phyloP scores from a whole-genome alignment of 2,329 filamentous ascomycete genomes.

The Trichoderma polysporum region DNA sequence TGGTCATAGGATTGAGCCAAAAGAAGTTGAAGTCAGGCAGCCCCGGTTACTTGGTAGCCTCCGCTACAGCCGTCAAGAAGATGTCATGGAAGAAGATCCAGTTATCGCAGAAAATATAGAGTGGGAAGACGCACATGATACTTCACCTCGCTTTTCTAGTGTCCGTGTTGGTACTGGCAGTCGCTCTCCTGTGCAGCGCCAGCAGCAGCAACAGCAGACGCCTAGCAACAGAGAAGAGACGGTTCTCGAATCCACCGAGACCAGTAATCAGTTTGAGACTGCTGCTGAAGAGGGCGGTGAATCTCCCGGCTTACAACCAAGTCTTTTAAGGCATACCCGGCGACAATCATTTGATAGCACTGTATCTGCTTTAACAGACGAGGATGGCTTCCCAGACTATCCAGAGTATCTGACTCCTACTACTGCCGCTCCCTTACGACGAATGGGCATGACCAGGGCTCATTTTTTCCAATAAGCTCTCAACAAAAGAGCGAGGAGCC shows the following conservation, averaged over 20 bases:
- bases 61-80: conserved; percentile 72
- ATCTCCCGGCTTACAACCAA: conserved; percentile 45
- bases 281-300: conserved; percentile 64
- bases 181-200: neutral
- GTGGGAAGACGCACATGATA: conserved; percentile 75
- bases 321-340: conserved; percentile 45
- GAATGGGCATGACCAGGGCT: conserved; percentile 69
- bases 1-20: conserved; percentile 62
- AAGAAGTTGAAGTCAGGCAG: conserved; percentile 82
- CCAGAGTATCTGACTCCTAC: conserved; percentile 61
- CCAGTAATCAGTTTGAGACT: conserved; percentile 73
- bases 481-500: conserved; percentile 62
- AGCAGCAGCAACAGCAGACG: neutral
- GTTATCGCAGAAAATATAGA: conserved; percentile 71
- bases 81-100: conserved; percentile 69
- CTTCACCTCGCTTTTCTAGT: conserved; percentile 27
- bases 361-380: conserved; percentile 80
- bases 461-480: conserved; percentile 55
- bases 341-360: conserved; percentile 79
- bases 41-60: conserved; percentile 73
- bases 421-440: conserved; percentile 59
- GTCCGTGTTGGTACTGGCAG: conserved; percentile 6
- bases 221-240: neutral
- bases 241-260: conserved; percentile 42
- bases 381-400: conserved; percentile 54